phyloP scores from a whole-genome alignment of 179 eudicot species.

The Silene vulgaris region DNA sequence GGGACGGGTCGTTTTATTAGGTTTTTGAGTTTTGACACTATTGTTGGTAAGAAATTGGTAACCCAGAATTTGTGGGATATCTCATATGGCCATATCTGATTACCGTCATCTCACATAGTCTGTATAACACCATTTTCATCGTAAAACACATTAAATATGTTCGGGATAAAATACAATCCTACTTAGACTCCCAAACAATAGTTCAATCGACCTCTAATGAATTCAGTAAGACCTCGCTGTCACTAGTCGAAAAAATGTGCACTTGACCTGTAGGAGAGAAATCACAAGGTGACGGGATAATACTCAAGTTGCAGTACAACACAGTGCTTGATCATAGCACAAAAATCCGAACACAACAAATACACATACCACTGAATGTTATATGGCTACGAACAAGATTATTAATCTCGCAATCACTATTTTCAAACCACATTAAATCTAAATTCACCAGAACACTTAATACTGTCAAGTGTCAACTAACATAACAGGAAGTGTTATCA shows the following conservation, averaged over 20 bases:
- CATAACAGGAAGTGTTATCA: not conserved
- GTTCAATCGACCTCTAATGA: not conserved
- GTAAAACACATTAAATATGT: no score
- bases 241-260: not conserved
- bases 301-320: not conserved
- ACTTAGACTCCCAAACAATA: no score
- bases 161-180: no score
- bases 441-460: conserved; percentile 7
- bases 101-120: no score
- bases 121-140: no score
- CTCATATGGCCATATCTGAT: no score
- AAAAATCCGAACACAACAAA: not conserved
- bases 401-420: conserved; percentile 2
- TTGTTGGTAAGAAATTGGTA: no score
- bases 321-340: conserved; percentile 4
- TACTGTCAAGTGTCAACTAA: conserved; percentile 7
- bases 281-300: not conserved
- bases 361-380: conserved; percentile 4
- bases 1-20: no score
- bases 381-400: not conserved
- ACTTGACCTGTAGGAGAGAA: not conserved
- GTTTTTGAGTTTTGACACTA: no score
- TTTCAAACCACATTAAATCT: not conserved
- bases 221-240: not conserved
- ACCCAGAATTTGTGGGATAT: no score